Evolutionary conservation across 1,284 basidiomycete species (phyloP), one percentile per base, ranked within the genome.

Genomic region (Fomitiporia mediterranea): DNA sequence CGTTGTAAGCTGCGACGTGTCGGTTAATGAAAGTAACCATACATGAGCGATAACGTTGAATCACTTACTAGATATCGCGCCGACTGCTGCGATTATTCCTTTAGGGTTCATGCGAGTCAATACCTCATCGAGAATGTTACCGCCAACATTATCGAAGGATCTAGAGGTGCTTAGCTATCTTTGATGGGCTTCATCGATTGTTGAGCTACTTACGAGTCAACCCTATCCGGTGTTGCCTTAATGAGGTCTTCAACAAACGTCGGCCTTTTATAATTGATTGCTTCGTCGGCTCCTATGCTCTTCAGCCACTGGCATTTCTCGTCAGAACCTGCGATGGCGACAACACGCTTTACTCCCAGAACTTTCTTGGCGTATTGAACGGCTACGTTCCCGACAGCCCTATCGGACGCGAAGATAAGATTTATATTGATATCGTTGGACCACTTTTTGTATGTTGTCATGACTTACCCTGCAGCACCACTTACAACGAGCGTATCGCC

Each of bases 231-330:
- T 4, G 60, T 55, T 5, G 58, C 62, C 21, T 62, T 47, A n/a
- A 13, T 53, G n/a, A 65, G 49, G n/a, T 62, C 63, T 9, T 61
- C 25, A 9, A 48, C 37, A 44, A 63, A 62, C 4, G 44, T 50
- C 13, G 60, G 11, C 32, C 63, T 68, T 67, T 76, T 77, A 71
- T 79, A 78, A 63, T 78, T 74, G 65, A 79, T 64, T 27, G 71
- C 74, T 28, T 67, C 68, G 66, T 78, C 76, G 38, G 74, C 74
- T 1, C 73, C 73, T 51, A 75, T 66, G 34, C 67, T 67, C 56
- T 73, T 68, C 56, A 70, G 66, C 73, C 72, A 79, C 2, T 67
- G 60, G 65, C 74, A 76, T 68, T 79, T 79, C 40, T 72, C 72
- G 17, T 68, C 64, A 3, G 72, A 72, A 39, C 77, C 77, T 1